Base-by-base conservation (phyloP, 1,139 yeast genomes). In the Pichia cactophila region DNA sequence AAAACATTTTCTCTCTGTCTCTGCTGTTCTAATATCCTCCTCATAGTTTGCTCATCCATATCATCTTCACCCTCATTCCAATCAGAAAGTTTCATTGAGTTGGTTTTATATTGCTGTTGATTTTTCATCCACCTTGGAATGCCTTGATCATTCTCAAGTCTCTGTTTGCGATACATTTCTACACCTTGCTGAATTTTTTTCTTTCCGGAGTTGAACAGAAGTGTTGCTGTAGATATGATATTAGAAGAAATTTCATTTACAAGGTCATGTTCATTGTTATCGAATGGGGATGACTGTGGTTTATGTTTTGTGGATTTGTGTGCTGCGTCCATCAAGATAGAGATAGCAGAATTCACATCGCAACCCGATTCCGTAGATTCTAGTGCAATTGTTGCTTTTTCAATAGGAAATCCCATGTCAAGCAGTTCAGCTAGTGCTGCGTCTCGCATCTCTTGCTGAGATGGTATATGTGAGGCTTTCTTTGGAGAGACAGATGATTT, bases 51-150 rank as follows among this genome's bases (percentile, higher is more conserved):
- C 33, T 63, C 65, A 50, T 75, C 70, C 50, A 75, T 67, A 51
- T 76, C 81, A 28, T 54, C 56, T 43, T 61, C 60, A 3, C 33
- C 41, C 7, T 41, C 41, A 12, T 45, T 16, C 29, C 28, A 33
- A 10, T 20, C 14, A 1, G 75, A 76, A 12, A 67, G 64, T 37
- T 57, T 57, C 50, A 64, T 69, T 40, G 72, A 69, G 47, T 73
- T 74, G 1, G 61, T 61, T 51, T 74, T 77, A 61, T 78, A 75
- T 58, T 62, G 71, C 43, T 67, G 73, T 59, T 77, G 82, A 54
- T 78, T 75, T 51, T 72, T 74, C 92, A 87, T 83, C 96, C 96
- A 87, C 3, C 84, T 81, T 0, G 96, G 96, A 53, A 75, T 68
- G 16, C 77, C 76, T 49, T 73, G 73, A 45, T 63, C 64, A n/a